Percentiles rank a stretch among this genome's conserved stretches.
Conservation (phyloP, 2,329 filamentous ascomycete genomes). For the Elsinoe fawcettii region DNA sequence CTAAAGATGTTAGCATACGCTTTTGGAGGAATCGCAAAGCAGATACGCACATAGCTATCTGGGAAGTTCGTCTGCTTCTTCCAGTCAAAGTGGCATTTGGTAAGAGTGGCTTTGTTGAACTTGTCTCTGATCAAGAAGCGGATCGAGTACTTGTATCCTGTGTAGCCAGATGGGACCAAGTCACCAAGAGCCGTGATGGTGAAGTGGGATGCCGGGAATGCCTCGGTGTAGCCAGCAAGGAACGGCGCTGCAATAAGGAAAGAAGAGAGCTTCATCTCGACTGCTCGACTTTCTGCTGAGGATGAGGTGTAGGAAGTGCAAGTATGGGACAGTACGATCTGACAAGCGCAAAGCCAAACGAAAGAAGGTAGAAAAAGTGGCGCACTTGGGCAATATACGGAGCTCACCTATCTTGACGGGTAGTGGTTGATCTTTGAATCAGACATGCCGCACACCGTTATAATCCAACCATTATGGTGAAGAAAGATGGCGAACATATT, state of each 20-base stretch:
- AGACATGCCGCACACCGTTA: neutral
- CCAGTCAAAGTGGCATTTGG: slow-evolving; percentile 11
- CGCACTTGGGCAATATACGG: neutral
- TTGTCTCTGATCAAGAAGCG: slow-evolving; percentile 7
- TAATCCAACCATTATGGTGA: neutral
- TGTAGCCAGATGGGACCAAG: slow-evolving; percentile 5
- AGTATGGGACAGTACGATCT: neutral
- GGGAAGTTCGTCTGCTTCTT: slow-evolving; percentile 5
- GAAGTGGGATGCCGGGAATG: slow-evolving; percentile 9
- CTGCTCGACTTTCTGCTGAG: neutral
- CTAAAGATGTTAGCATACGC: neutral
- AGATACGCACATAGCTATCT: neutral
- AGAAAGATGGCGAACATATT: neutral
- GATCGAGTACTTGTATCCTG: slow-evolving; percentile 11
- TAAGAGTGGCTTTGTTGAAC: slow-evolving; percentile 5
- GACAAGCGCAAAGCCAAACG: slow-evolving; percentile 6
- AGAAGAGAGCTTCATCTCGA: neutral
- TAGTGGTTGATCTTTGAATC: neutral
- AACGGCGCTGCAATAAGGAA: neutral
- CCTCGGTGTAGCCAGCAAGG: neutral
- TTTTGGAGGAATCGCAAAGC: neutral
- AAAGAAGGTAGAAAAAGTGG: neutral
- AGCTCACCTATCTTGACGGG: neutral
- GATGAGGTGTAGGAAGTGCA: neutral
- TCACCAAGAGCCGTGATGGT: slow-evolving; percentile 11